Percentiles rank a stretch among this genome's conserved stretches.
Conservation (phyloP, 1,284 basidiomycete genomes). For the Spongiforma sp. region DNA sequence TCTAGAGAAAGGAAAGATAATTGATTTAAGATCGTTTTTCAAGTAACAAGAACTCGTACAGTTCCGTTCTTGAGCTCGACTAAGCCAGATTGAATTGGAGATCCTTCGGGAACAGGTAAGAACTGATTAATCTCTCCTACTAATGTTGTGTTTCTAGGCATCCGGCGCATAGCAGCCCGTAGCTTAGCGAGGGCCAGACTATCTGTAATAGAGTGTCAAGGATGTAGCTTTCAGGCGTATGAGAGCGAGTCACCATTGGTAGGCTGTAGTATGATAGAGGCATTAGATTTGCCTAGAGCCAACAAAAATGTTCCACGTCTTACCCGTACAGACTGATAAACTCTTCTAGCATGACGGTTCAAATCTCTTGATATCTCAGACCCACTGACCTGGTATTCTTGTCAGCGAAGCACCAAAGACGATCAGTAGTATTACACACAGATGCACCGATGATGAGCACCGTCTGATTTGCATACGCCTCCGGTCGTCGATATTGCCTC, state of each 20-base stretch:
- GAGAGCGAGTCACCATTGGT: conserved; percentile 12
- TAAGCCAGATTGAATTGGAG: conserved; percentile 15
- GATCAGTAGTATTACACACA: conserved; percentile 9
- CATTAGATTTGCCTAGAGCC: neutral
- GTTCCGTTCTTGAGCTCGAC: conserved; percentile 21
- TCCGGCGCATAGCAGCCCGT: neutral
- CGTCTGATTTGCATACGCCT: conserved; percentile 43
- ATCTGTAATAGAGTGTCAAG: conserved; percentile 5
- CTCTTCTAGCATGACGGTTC: conserved; percentile 8
- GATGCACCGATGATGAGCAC: conserved; percentile 53
- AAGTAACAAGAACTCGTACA: too few relatives aligned
- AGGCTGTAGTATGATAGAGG: conserved; percentile 1
- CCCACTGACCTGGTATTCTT: conserved; percentile 11
- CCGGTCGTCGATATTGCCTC: conserved; percentile 49
- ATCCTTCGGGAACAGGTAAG: conserved; percentile 8
- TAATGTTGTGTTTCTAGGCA: conserved; percentile 19
- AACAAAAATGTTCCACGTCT: neutral
- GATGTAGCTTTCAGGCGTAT: too few relatives aligned
- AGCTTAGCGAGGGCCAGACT: neutral
- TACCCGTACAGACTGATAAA: conserved; percentile 23
- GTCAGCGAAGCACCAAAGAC: neutral
- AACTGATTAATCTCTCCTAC: conserved; percentile 23
- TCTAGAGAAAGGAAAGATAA: neutral
- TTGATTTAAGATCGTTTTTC: too few relatives aligned
- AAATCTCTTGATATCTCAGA: conserved; percentile 21